Evolutionary conservation across 257 asterid species (phyloP).

Genomic region (Cynanchum wilfordii): DNA sequence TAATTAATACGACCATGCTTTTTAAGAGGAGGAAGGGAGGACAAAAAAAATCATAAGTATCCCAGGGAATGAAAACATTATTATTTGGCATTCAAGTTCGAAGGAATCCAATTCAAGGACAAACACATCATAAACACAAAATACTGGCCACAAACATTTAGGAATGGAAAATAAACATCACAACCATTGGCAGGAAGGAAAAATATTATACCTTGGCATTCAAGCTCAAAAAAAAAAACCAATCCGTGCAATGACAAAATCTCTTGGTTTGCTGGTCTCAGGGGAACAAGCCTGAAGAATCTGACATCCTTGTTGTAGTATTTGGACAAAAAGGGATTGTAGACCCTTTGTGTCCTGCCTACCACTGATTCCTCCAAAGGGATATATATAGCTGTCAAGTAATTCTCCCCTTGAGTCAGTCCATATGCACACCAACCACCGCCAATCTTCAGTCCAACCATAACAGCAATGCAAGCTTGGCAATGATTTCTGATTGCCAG

Average conservation of each 20-base stretch:
- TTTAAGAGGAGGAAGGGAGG: too few species aligned
- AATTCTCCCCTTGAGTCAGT: conserved; percentile 97
- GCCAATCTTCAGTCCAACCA: conserved; percentile 99
- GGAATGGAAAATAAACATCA: not conserved
- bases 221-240: conserved; percentile 99
- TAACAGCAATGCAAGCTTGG: conserved; percentile 97
- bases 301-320: conserved; percentile 96
- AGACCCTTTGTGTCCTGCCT: conserved; percentile 99
- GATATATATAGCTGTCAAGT: conserved; percentile 86
- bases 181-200: not conserved
- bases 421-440: conserved; percentile 97
- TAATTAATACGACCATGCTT: too few species aligned
- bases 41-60: too few species aligned
- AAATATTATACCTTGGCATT: conserved; percentile 73
- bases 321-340: conserved; percentile 91
- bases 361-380: conserved; percentile 95
- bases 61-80: too few species aligned
- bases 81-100: not conserved
- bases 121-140: not conserved
- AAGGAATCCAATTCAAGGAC: not conserved
- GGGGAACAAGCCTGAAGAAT: conserved; percentile 88
- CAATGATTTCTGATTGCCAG: conserved; percentile 64
- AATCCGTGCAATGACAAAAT: conserved; percentile 81
- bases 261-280: conserved; percentile 82
- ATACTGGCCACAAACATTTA: not conserved